These are phyloP conservation scores for Apiospora hydei DNA, from an alignment of 2,329 filamentous ascomycete species.

Conservation along the genomic window DNA sequence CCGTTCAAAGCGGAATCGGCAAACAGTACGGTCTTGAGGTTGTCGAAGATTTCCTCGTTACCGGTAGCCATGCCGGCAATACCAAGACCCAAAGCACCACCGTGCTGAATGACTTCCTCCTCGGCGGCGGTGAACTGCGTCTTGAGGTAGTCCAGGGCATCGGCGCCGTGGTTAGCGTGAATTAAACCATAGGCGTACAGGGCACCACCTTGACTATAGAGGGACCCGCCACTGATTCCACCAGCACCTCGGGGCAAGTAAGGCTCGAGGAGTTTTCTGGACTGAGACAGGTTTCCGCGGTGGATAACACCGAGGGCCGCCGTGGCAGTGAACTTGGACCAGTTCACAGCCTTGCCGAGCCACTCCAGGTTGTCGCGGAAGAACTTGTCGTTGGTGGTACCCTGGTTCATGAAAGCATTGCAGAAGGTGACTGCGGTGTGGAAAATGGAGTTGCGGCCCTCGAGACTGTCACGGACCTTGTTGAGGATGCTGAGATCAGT, in stretches of 20 bases:
- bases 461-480: constrained; percentile 94
- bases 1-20: constrained; percentile 95
- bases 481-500: constrained; percentile 92
- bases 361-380: constrained; percentile 98
- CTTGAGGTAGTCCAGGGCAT: constrained; percentile 82
- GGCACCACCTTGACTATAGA: constrained; percentile 95
- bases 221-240: constrained; percentile 79
- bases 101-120: constrained; percentile 96
- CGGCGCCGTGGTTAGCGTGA: constrained; percentile 95
- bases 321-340: constrained; percentile 98
- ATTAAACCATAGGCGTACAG: constrained; percentile 95
- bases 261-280: constrained; percentile 90
- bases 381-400: constrained; percentile 97
- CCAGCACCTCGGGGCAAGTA: constrained; percentile 80
- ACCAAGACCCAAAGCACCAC: constrained; percentile 91
- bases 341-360: constrained; percentile 98
- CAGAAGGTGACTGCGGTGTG: constrained; percentile 97
- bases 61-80: constrained; percentile 98
- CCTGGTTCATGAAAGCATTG: constrained; percentile 99
- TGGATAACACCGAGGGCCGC: constrained; percentile 97
- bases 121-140: constrained; percentile 77
- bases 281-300: constrained; percentile 91
- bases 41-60: constrained; percentile 88
- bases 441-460: constrained; percentile 97
- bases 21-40: constrained; percentile 87